Evolutionary conservation across 2,329 filamentous ascomycete genomes (phyloP), one percentile per base, ranked within the genome.

Genomic region (Aspergillus alliaceus): DNA sequence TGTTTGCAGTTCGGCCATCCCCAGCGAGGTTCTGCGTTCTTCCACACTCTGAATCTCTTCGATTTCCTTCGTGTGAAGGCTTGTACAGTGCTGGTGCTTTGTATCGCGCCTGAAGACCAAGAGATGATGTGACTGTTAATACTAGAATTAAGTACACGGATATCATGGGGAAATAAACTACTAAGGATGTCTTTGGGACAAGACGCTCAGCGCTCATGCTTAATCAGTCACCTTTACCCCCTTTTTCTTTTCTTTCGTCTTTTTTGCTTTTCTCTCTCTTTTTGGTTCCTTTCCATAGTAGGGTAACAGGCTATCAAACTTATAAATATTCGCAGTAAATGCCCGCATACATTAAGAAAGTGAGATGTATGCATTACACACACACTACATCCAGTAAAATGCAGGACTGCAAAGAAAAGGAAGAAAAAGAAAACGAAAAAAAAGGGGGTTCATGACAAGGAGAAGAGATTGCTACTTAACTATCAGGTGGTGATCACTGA

Each of bases 21-120:
- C 52, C 48, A 42, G 51, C 39, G 32, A 55, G 52, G 47, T 25
- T 54, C 39, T 37, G 39, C 47, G 40, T 51, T 56, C 27, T 44
- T 53, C 50, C 25, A 52, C n/a, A 29, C 34, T 53, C 50, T 40
- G 12, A 27, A 31, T 44, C 37, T 53, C 35, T 53, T 44, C 18
- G 18, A 44, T 53, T 4, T 25, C 50, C 31, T 31, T 31, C 22
- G 35, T 14, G 39, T 24, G 31, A 42, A 40, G 27, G 27, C 20
- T 27, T 53, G 50, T 44, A 53, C 37, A 32, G 37, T 40, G 25
- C 24, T 32, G 27, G 50, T 34, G 27, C 50, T 42, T 24, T 42
- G 37, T 32, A 39, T 52, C 24, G 39, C 20, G 29, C 25, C 35
- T 52, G 25, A 39, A 32, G 20, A 44, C n/a, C 27, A 44, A 20